Base-by-base conservation (phyloP, 148 eudicot species). In the Rhododendron ferrugineum region DNA sequence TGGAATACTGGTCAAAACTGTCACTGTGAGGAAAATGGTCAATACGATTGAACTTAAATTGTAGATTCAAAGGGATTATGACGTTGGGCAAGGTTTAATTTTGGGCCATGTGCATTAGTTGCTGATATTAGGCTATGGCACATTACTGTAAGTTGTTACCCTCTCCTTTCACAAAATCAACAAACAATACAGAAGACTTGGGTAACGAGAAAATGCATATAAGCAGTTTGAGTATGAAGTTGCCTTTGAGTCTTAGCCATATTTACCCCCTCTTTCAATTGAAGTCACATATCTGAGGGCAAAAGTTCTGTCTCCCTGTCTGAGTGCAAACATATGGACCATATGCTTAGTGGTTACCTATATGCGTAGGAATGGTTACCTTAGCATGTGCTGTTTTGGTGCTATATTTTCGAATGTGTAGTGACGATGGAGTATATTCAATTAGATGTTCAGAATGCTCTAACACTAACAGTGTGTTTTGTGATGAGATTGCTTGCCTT, bases 361-460 rank as follows among this genome's bases (percentile, higher is more conserved):
- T 23, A 23, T 13, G 37, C 2, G 56, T 13, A 46, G 28, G 34
- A 11, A 47, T 78, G 81, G 34, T n/a, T 78, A 26, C 56, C 81
- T 78, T 78, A 23, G 81, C 56, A 78, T 47, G 2, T n/a, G 81
- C 81, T 78, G 56, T 28, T 76, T 76, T 9, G 44, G 50, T 76
- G 79, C 50, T 76, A 22, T 76, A 37, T 75, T 75, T 37, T 75
- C 11, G 6, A 75, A 16, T 75, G 8, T 20, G 2, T 37, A 22
- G 28, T 18, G 28, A 40, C 11, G 11, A 16, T 44, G 46, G 26
- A 46, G 49, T 26, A n/a, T 10, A 23, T 23, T 46, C 34, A 37
- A 9, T 26, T 47, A 28, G 58, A 76, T 76, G 44, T 78, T 11
- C 80, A 52, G 13, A 20, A 52, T n/a, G 58, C 2, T 64, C 68